Conservation (phyloP, 2,329 filamentous ascomycete genomes). For the Colletotrichum sp. region DNA sequence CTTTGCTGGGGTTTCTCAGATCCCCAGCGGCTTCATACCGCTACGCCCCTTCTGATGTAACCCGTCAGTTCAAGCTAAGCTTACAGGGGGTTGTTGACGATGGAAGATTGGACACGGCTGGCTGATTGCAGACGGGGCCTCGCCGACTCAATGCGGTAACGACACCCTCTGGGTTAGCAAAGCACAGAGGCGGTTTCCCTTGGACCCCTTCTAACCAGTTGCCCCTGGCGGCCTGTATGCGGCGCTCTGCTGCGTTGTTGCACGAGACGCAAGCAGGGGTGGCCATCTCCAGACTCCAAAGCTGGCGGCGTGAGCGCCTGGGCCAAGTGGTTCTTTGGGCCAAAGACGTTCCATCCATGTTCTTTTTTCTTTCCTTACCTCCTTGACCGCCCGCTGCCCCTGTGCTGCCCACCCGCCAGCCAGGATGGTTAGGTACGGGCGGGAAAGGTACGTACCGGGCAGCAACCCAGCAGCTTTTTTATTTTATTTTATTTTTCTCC, state of each 20-base stretch:
- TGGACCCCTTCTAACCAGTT: constrained; percentile 7
- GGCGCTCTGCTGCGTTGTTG: constrained; percentile 7
- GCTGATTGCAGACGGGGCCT: background rate
- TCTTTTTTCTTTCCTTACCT: constrained; percentile 16
- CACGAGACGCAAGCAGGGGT: constrained; percentile 17
- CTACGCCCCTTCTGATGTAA: background rate
- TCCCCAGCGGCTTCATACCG: background rate
- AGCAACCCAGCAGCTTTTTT: background rate
- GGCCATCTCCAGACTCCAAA: constrained; percentile 18
- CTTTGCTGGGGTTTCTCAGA: background rate
- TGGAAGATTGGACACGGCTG: background rate
- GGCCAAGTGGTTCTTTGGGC: constrained; percentile 20
- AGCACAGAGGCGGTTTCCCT: background rate
- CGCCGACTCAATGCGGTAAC: constrained; percentile 5
- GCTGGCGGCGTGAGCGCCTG: constrained; percentile 21
- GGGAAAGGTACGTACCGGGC: background rate
- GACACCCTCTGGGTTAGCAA: background rate
- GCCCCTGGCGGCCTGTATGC: background rate
- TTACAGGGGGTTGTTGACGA: background rate
- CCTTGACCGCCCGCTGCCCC: constrained; percentile 15
- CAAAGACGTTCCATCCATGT: constrained; percentile 23
- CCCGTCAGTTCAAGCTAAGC: background rate
- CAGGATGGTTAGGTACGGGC: background rate
- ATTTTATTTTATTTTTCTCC: background rate
- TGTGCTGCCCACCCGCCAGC: background rate